Percentiles rank a stretch among this genome's conserved stretches.
Evolutionary conservation across 1,284 basidiomycete genomes (phyloP).

Genomic region (Leccinum subatratum): DNA sequence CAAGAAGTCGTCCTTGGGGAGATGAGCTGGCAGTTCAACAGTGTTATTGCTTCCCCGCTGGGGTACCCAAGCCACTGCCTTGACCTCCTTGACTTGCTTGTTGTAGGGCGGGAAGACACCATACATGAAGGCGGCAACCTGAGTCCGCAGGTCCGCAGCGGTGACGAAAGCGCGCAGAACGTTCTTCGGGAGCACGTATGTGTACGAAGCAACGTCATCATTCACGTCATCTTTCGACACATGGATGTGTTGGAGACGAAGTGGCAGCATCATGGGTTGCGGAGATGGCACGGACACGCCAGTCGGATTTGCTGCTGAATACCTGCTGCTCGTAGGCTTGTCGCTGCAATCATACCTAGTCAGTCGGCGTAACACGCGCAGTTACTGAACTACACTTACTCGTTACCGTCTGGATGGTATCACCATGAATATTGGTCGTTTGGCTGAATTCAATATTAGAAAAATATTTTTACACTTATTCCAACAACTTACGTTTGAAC

Average conservation of each 20-base stretch:
- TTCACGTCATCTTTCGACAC: conserved; percentile 99
- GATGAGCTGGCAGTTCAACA: conserved; percentile 80
- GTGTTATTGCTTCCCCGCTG: conserved; percentile 94
- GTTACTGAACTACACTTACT: conserved; percentile 46
- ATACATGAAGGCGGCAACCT: conserved; percentile 93
- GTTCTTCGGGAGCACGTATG: conserved; percentile 98
- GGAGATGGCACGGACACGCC: conserved; percentile 95
- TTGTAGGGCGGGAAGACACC: conserved; percentile 93
- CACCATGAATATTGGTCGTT: conserved; percentile 97
- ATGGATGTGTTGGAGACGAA: conserved; percentile 97
- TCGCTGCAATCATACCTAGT: conserved; percentile 47
- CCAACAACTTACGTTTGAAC: conserved; percentile 56
- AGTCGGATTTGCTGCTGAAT: conserved; percentile 98
- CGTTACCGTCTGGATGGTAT: conserved; percentile 93
- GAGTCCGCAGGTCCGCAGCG: conserved; percentile 90
- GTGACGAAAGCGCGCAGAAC: conserved; percentile 92
- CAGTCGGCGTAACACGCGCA: conserved; percentile 2
- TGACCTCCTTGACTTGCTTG: conserved; percentile 98
- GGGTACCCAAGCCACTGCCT: conserved; percentile 92
- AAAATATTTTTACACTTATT: neutral
- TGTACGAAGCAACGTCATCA: conserved; percentile 91
- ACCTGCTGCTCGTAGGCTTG: conserved; percentile 95
- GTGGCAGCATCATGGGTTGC: conserved; percentile 83
- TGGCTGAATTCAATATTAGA: conserved; percentile 45
- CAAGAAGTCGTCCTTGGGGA: conserved; percentile 91